Conservation (phyloP, 2,329 filamentous ascomycete species). For the Moelleriella libera region DNA sequence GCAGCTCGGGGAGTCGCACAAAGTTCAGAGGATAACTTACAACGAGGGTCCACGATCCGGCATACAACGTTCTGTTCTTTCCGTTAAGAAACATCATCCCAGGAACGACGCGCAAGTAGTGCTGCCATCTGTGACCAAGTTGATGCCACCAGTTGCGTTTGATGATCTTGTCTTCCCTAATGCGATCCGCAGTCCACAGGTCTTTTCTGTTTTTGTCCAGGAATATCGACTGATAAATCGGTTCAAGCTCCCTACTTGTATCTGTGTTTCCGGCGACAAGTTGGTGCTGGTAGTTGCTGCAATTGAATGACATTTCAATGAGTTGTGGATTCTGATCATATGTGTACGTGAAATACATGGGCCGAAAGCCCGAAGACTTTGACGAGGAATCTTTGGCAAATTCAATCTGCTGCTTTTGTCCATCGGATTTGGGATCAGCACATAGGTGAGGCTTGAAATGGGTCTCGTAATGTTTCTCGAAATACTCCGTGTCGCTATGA, state of each 20-base stretch:
- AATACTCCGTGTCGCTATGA: constrained; percentile 50
- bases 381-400: constrained; percentile 30
- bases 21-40: constrained; percentile 20
- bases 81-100: constrained; percentile 62
- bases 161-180: constrained; percentile 45
- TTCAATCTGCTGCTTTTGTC: constrained; percentile 22
- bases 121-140: constrained; percentile 48
- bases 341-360: constrained; percentile 52
- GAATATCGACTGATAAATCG: constrained; percentile 60
- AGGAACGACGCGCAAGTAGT: constrained; percentile 52
- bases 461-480: constrained; percentile 55
- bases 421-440: constrained; percentile 27
- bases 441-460: constrained; percentile 36
- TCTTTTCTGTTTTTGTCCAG: constrained; percentile 41
- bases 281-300: constrained; percentile 62
- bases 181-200: constrained; percentile 45
- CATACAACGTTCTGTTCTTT: constrained; percentile 46
- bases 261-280: constrained; percentile 31
- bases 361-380: constrained; percentile 40
- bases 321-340: constrained; percentile 41
- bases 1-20: no score
- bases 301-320: constrained; percentile 61
- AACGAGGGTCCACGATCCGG: constrained; percentile 55
- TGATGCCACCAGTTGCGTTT: constrained; percentile 55
- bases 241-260: constrained; percentile 24